Evolutionary conservation across 2,329 filamentous ascomycete genomes (phyloP), one percentile per base, ranked within the genome.

Genomic region (Phyllosticta paracitricarpa): DNA sequence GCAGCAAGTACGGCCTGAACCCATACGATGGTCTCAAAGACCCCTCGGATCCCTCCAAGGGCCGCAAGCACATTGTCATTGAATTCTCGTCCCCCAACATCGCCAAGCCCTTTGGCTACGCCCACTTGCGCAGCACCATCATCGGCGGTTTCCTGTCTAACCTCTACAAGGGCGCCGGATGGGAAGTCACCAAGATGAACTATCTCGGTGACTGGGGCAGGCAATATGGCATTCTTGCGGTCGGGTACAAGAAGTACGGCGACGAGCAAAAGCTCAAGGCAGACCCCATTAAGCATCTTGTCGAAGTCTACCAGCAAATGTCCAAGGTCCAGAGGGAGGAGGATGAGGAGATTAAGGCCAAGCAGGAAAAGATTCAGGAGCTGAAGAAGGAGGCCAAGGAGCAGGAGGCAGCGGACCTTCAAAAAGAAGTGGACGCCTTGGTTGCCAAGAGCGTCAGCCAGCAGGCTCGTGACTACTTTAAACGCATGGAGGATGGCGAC

Each of bases 71-170:
- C 68, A 80, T 87, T 54, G 83, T 94, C 58, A 82, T 94, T 68
- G 89, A 94, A 70, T 94, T 93, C 74, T 91, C 87, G 7, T 91
- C 88, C 7, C 89, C 90, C 57, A 94, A 94, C 72, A 91, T 94
- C 63, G 89, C 89, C 54, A 93, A 93, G 76, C 89, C 87, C 24
- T 91, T 91, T 74, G 85, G 89, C 69, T 86, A 86, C 24, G 86
- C 85, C 5, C 88, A 92, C 76, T 77, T 91, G 66, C 81, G 88
- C 67, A 89, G 86, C 68, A 91, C 88, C 57, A 89, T 91, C 65
- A 88, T 91, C 61, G 88, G 88, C 53, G 86, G 85, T 30, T 89
- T 89, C 71, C 75, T 91, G 22, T 78, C 85, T 24, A 89, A 89
- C 67, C 71, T 90, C 2, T 88, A 90, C 70, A 79, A 86, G 67